Evolutionary conservation across 1,139 yeast species (phyloP), one percentile per base, ranked within the genome.

Genomic region (Blastobotrys aristatus): DNA sequence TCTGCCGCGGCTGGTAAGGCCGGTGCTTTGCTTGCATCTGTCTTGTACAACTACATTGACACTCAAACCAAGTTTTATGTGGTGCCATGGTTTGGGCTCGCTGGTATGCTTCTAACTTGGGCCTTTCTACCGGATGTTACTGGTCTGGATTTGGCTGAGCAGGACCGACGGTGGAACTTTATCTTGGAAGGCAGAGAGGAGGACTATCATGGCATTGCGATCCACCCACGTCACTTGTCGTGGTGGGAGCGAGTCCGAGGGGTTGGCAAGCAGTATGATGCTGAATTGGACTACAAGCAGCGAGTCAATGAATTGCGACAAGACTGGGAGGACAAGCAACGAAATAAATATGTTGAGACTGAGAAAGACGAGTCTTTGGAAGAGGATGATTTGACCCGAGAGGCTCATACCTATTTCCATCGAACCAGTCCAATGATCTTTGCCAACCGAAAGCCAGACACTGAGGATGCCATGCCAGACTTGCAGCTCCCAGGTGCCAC

Each of bases 11-110:
- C 81, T 45, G 98, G 98, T 77, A 92, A 92, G 73, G 75, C 86
- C 57, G 98, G 98, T 74, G 97, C 98, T 53, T 87, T 92, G 58
- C 80, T 92, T 71, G 97, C 97, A 33, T 94, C 89, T 72, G 84
- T 95, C 54, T 57, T 67, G 37, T 67, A 65, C 62, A 65, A 65
- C 58, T 67, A 67, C 59, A 63, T 65, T 49, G 56, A 46, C 45
- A 57, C 49, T 37, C 63, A 63, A 57, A 62, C 64, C 49, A 63
- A 63, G 57, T 66, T 66, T 61, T 57, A 62, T 58, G 55, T 67
- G 49, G 70, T 66, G 11, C 69, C 70, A 22, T 67, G 71, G 71
- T 67, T 65, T 53, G 71, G 70, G 45, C 58, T 67, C 2, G 64
- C 59, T 10, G 71, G 71, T 47, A 64, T 66, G 67, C 39, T 65